Evolutionary conservation across 2,329 filamentous ascomycete species (phyloP).

Genomic region (Neospermospora avenae): DNA sequence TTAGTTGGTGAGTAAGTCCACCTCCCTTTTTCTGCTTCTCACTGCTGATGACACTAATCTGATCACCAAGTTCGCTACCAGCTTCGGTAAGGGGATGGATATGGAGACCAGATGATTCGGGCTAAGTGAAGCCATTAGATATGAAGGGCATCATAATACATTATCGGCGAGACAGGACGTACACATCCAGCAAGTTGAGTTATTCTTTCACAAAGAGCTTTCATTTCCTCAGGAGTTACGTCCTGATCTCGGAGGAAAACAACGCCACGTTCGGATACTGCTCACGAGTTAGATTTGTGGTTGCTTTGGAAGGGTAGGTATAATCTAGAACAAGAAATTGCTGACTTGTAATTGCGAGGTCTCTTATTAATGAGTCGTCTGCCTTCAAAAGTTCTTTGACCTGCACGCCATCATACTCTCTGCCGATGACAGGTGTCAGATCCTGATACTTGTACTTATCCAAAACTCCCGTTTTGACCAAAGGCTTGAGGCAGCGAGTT

Average conservation of each 20-base stretch:
- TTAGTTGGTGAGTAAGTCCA: constrained; percentile 42
- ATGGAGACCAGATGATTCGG: constrained; percentile 40
- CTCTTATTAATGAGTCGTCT: no score
- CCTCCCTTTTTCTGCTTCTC: constrained; percentile 44
- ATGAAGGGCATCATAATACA: no score
- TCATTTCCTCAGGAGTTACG: constrained; percentile 35
- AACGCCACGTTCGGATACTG: constrained; percentile 41
- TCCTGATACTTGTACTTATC: no score
- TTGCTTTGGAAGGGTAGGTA: no score
- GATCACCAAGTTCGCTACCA: background rate
- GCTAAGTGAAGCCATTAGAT: constrained; percentile 1
- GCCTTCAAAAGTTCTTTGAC: no score
- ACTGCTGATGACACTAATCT: constrained; percentile 28
- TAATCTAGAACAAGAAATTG: no score
- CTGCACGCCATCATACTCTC: no score
- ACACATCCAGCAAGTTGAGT: constrained; percentile 41
- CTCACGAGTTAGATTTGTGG: no score
- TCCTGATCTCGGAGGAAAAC: constrained; percentile 50
- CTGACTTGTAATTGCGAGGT: no score
- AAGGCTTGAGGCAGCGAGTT: background rate
- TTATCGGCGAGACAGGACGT: no score
- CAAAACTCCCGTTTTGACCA: background rate
- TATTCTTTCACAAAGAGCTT: constrained; percentile 44
- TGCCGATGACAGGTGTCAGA: no score
- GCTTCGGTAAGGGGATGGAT: constrained; percentile 51